These are phyloP conservation scores for Linnemannia zychae DNA, from an alignment of 192 early-diverging fungal genomes.

Conservation along the genomic window DNA sequence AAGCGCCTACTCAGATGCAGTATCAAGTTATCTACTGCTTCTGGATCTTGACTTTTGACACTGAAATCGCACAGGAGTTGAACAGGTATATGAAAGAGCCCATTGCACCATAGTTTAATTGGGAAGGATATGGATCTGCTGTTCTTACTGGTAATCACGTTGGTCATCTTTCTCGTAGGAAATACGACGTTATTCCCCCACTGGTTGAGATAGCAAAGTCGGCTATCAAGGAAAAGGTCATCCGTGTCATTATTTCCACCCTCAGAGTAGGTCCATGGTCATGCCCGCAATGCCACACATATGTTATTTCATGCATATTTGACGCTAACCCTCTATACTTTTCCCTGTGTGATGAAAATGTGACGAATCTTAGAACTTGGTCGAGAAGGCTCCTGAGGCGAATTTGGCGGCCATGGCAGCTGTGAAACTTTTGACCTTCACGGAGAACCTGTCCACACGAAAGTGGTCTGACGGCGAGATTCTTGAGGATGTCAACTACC, in stretches of 20 bases:
- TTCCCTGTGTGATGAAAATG: not conserved
- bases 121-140: not conserved
- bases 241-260: slow-evolving; percentile 91
- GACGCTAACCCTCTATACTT: not conserved
- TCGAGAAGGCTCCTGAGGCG: slow-evolving; percentile 78
- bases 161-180: too few relatives aligned
- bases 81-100: slow-evolving; percentile 60
- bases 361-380: slow-evolving; percentile 73
- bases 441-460: slow-evolving; percentile 80
- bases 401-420: slow-evolving; percentile 92
- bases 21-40: slow-evolving; percentile 96
- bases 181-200: slow-evolving; percentile 86
- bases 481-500: slow-evolving; percentile 78
- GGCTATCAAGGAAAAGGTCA: slow-evolving; percentile 98
- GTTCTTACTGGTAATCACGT: not conserved
- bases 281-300: not conserved
- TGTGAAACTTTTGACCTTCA: slow-evolving; percentile 78
- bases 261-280: slow-evolving; percentile 70
- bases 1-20: slow-evolving; percentile 87
- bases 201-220: slow-evolving; percentile 92
- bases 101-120: not conserved
- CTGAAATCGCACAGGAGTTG: slow-evolving; percentile 76
- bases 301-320: not conserved
- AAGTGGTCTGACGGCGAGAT: slow-evolving; percentile 97
- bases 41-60: slow-evolving; percentile 93